These are phyloP conservation scores for Warburgia ugandensis DNA, from an alignment of 164 flowering plant species.

Conservation along the genomic window DNA sequence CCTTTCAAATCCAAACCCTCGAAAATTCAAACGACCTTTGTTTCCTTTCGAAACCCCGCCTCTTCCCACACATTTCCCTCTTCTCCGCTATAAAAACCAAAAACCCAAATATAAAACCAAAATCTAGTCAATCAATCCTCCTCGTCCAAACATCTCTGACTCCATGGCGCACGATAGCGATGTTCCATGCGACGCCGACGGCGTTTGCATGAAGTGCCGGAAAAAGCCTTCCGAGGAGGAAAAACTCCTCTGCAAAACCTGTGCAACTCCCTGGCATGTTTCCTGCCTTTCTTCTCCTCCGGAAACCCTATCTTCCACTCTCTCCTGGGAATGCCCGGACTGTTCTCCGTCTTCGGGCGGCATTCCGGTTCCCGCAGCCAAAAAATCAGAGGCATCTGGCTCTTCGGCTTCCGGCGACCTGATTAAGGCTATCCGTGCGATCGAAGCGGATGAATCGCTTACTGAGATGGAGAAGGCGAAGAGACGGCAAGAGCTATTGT, in stretches of 20 bases:
- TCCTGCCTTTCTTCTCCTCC: slow-evolving; percentile 45
- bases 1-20: too few relatives aligned
- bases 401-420: slow-evolving; percentile 23
- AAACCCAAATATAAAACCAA: too few relatives aligned
- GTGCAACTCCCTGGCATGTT: slow-evolving; percentile 80
- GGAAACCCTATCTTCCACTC: slow-evolving; percentile 25
- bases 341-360: slow-evolving; percentile 30
- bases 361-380: background rate
- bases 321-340: slow-evolving; percentile 82
- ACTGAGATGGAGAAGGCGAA: slow-evolving; percentile 67
- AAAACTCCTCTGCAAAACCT: slow-evolving; percentile 51
- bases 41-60: too few relatives aligned
- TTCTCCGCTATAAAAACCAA: too few relatives aligned
- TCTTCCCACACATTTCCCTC: too few relatives aligned
- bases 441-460: slow-evolving; percentile 51
- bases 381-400: background rate
- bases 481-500: slow-evolving; percentile 58
- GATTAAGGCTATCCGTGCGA: slow-evolving; percentile 53
- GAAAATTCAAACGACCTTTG: too few relatives aligned
- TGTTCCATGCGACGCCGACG: slow-evolving; percentile 79
- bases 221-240: slow-evolving; percentile 37
- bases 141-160: too few relatives aligned
- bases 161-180: slow-evolving; percentile 39
- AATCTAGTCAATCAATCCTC: too few relatives aligned
- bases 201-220: slow-evolving; percentile 66